A percentile compares a stretch with the other conserved stretches of the same genome.
phyloP scores from a whole-genome alignment of 2,329 filamentous ascomycete species.

The Fusarium keratoplasticum region DNA sequence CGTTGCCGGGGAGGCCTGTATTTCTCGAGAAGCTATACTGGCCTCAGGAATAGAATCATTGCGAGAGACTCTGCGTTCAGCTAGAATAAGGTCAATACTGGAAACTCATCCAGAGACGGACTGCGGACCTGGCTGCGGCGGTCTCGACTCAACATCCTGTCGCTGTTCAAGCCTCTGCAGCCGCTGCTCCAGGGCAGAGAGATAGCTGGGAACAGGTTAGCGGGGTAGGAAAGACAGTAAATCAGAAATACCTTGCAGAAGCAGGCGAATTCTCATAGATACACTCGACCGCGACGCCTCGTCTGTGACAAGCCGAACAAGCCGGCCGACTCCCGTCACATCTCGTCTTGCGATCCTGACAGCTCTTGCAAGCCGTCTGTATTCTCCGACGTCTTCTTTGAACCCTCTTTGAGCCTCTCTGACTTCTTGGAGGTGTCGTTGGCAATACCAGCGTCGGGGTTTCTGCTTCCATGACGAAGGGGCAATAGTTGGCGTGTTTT shows the following conservation, averaged over 20 bases:
- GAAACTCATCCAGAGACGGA: not conserved
- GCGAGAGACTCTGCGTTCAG: not conserved
- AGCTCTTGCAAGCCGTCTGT: constrained; percentile 4
- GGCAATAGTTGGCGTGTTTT: not conserved
- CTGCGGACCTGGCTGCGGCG: not conserved
- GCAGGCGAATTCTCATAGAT: not conserved
- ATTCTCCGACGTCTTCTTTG: constrained; percentile 1
- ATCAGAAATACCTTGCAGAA: not conserved
- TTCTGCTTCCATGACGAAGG: not conserved
- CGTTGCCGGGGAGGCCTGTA: not conserved
- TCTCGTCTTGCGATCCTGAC: constrained; percentile 11
- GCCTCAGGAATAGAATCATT: not conserved
- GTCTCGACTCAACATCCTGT: not conserved
- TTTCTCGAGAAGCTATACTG: not conserved
- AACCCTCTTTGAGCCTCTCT: not conserved
- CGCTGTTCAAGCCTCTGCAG: not conserved
- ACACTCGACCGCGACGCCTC: not conserved
- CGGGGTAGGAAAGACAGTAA: no score
- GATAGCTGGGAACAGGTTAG: not conserved
- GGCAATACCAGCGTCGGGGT: not conserved
- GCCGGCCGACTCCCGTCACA: constrained; percentile 12
- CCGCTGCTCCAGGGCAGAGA: not conserved
- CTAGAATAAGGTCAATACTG: not conserved
- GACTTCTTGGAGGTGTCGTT: not conserved
- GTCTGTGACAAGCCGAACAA: constrained; percentile 1